Percentiles rank a stretch among this genome's conserved stretches.
Evolutionary conservation across 2,329 filamentous ascomycete species (phyloP).

Genomic region (Teratosphaeriaceae sp.): DNA sequence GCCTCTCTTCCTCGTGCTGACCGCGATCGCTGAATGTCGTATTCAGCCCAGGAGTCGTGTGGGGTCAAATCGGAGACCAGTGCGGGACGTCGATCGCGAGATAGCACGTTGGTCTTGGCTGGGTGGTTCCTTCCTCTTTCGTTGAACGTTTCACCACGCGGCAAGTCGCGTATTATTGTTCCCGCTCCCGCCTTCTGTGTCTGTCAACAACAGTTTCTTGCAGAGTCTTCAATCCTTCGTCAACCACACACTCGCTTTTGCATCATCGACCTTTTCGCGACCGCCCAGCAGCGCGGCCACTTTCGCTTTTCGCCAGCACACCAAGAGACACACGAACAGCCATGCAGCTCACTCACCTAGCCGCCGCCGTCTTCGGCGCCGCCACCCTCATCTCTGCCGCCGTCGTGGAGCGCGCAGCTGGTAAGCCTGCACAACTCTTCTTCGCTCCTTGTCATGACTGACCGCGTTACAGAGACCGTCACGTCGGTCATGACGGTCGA

Average conservation of each 20-base stretch:
- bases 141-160: too few relatives aligned
- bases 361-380: conserved; percentile 7
- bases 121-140: too few relatives aligned
- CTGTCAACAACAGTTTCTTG: background rate
- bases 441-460: too few relatives aligned
- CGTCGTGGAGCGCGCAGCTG: background rate
- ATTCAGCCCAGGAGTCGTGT: too few relatives aligned
- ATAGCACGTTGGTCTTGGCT: too few relatives aligned
- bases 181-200: background rate
- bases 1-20: too few relatives aligned
- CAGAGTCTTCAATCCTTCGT: background rate
- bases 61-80: too few relatives aligned
- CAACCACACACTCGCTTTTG: background rate
- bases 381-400: background rate
- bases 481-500: conserved; percentile 15
- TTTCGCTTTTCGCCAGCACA: conserved; percentile 4
- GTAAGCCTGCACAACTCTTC: conserved; percentile 2
- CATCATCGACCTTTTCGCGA: background rate
- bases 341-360: conserved; percentile 9
- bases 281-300: background rate
- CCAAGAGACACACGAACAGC: background rate
- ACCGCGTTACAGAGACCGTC: background rate
- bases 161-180: too few relatives aligned
- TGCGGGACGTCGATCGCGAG: too few relatives aligned
- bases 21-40: too few relatives aligned